Evolutionary conservation across 176 grass and related monocot species (phyloP).

Genomic region (Juncus effusus): DNA sequence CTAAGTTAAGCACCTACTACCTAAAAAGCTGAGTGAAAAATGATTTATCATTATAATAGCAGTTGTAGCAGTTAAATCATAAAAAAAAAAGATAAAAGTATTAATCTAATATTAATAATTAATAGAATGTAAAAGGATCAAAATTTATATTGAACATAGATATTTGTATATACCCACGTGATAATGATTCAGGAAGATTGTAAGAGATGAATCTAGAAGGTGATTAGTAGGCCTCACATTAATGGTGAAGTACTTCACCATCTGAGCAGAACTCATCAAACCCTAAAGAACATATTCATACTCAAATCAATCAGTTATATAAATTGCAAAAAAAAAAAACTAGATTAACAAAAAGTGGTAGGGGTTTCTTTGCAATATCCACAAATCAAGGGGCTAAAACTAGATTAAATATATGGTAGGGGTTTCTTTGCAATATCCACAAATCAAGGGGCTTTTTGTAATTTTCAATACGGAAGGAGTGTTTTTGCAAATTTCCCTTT

Average conservation of each 20-base stretch:
- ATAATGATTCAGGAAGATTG: conserved; percentile 68
- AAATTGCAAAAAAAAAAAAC: neutral
- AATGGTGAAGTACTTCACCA: conserved; percentile 75
- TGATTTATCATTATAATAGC: no score
- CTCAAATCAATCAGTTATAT: conserved; percentile 28
- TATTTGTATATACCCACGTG: conserved; percentile 55
- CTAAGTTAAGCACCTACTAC: no score
- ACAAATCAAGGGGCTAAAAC: no score
- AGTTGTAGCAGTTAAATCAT: no score
- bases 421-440: no score
- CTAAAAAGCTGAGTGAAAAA: no score
- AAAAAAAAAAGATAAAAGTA: neutral
- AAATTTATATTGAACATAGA: neutral
- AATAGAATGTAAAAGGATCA: neutral
- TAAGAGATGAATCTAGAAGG: conserved; percentile 65
- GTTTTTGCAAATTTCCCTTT: neutral
- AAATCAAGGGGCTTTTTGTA: no score
- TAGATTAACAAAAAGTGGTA: no score
- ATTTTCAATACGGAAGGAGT: no score
- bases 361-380: no score
- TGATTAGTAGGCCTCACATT: conserved; percentile 70
- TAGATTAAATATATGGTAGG: no score
- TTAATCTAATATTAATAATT: neutral
- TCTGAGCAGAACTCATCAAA: conserved; percentile 89
- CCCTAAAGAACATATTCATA: conserved; percentile 42